Base-by-base conservation (phyloP, 495 filamentous ascomycete species). In the Collariella sp. region DNA sequence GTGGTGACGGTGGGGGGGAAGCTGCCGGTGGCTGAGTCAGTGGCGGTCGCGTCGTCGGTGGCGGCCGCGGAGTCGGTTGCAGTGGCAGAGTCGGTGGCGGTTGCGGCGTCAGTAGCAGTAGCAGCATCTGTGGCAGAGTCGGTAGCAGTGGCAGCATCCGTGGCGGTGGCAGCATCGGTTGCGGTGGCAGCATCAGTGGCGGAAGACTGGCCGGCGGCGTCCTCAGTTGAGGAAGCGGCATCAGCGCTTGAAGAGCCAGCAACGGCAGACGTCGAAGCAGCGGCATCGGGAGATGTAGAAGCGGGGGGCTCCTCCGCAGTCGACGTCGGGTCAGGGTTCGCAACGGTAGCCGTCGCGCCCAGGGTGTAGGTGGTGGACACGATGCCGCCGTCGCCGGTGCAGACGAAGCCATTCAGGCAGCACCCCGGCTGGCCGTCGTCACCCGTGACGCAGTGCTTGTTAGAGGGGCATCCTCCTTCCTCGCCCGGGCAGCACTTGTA, bases 1-100 rank as follows among this genome's bases (percentile, higher is more conserved):
- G 74, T 67, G 59, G 70, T 65, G 46, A 72, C 64, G 57, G 77
- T 79, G 67, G 71, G 57, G 70, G 74, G 76, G 71, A 76, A 67
- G 44, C 53, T 50, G 2, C 7, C 46, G 31, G 63, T 50, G 52
- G 57, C 61, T 10, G 59, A 60, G 35, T 20, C 19, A 2, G 43
- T 16, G n/a, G 23, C 22, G 11, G 34, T 26, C n/a, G n/a, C n/a
- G n/a, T n/a, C n/a, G n/a, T n/a, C n/a, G n/a, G n/a, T n/a, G n/a
- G n/a, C n/a, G n/a, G n/a, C n/a, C n/a, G n/a, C n/a, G n/a, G n/a
- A n/a, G n/a, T n/a, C n/a, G n/a, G n/a, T n/a, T n/a, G n/a, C n/a
- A n/a, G n/a, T n/a, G 29, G 16, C 22, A 10, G 41, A 7, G 2
- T 9, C 22, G 39, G 38, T 16, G 15, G 12, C n/a, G 39, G n/a